A percentile compares a stretch with the other conserved stretches of the same genome.
These are phyloP conservation scores for Aegilops sharonensis DNA, from an alignment of 176 grass and related monocot genomes.

Conservation along the genomic window DNA sequence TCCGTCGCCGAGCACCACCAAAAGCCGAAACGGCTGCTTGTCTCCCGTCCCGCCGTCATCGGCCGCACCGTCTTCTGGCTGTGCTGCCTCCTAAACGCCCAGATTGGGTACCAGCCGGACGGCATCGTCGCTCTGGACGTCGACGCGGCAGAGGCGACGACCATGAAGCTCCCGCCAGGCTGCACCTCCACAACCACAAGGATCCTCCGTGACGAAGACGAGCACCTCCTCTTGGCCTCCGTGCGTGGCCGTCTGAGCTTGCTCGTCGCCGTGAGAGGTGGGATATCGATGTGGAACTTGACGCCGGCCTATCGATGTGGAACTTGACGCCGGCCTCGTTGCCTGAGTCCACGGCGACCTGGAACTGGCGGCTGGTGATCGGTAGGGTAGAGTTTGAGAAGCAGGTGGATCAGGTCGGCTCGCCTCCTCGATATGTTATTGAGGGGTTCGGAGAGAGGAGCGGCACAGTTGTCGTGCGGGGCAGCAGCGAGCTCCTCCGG, in stretches of 20 bases:
- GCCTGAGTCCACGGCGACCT: not conserved
- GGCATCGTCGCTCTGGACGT: not conserved
- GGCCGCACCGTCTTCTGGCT: not conserved
- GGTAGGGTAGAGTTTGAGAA: not conserved
- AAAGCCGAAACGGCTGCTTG: no score
- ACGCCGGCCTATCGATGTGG: constrained; percentile 20
- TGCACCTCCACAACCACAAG: not conserved
- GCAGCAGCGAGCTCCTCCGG: not conserved
- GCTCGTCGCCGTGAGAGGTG: not conserved
- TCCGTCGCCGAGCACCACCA: no score
- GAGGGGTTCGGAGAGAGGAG: not conserved
- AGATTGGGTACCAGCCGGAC: not conserved
- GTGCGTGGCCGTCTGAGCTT: not conserved
- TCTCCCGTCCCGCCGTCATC: not conserved
- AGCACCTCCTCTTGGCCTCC: not conserved
- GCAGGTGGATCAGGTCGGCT: not conserved
- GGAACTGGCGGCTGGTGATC: not conserved
- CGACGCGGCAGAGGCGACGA: not conserved
- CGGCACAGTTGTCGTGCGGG: not conserved
- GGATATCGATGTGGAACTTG: not conserved
- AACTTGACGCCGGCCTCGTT: not conserved
- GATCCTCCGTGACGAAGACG: no score
- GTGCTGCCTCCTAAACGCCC: not conserved
- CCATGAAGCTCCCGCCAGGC: not conserved
- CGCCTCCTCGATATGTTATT: not conserved